phyloP scores from a whole-genome alignment of 805 yeast species.

The Pichia cabralensis region DNA sequence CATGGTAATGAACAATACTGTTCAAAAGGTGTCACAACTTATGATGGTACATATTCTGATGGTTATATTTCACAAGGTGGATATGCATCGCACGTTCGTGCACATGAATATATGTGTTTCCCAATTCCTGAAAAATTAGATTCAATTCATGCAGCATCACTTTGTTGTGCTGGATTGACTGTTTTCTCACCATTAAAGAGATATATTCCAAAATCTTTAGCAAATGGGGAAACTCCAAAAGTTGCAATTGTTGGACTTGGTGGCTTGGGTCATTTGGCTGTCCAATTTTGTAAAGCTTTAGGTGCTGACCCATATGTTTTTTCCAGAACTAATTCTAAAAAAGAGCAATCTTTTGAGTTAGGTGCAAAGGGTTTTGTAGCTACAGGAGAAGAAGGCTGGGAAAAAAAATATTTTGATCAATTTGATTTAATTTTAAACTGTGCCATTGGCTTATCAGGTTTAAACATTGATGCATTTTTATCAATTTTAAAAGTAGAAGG shows the following conservation, averaged over 20 bases:
- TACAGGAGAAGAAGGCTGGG: slow-evolving; percentile 37
- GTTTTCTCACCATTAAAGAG: slow-evolving; percentile 39
- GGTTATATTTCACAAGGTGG: slow-evolving; percentile 34
- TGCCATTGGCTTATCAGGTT: slow-evolving; percentile 31
- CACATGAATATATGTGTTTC: slow-evolving; percentile 36
- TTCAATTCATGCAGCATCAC: slow-evolving; percentile 35
- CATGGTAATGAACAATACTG: slow-evolving; percentile 38
- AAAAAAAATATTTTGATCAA: slow-evolving; percentile 20
- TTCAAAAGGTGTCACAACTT: slow-evolving; percentile 30
- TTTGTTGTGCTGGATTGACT: slow-evolving; percentile 44
- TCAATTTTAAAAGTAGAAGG: slow-evolving; percentile 28
- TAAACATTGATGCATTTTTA: slow-evolving; percentile 27
- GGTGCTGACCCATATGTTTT: slow-evolving; percentile 37
- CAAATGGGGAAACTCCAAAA: slow-evolving; percentile 25
- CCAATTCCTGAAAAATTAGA: slow-evolving; percentile 35
- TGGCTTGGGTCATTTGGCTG: slow-evolving; percentile 39
- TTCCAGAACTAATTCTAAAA: slow-evolving; percentile 32
- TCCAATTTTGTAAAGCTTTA: slow-evolving; percentile 34
- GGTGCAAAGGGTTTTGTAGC: slow-evolving; percentile 37
- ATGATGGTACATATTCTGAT: slow-evolving; percentile 29
- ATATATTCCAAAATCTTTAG: slow-evolving; percentile 23
- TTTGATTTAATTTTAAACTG: slow-evolving; percentile 35
- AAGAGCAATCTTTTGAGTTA: slow-evolving; percentile 29
- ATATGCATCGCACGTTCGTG: slow-evolving; percentile 38
- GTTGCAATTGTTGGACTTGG: slow-evolving; percentile 37